phyloP scores from a whole-genome alignment of 1,284 basidiomycete genomes.

The Ceratobasidium papillatum region DNA sequence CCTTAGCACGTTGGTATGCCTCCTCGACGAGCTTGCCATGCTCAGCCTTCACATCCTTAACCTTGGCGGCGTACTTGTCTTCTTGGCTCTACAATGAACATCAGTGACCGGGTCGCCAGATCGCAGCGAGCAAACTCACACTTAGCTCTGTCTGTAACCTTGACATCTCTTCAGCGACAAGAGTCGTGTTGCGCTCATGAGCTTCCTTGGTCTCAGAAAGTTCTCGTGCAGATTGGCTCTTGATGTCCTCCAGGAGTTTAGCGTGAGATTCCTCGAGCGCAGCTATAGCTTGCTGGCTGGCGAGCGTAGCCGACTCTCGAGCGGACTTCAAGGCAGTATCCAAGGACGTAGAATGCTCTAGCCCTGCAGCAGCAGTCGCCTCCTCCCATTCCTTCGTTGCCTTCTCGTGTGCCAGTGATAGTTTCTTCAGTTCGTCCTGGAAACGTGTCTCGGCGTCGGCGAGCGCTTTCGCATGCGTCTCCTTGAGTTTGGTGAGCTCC shows the following conservation, averaged over 20 bases:
- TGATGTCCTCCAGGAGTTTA: constrained; percentile 47
- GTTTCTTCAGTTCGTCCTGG: constrained; percentile 58
- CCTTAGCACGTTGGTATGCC: constrained; percentile 80
- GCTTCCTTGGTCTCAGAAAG: constrained; percentile 43
- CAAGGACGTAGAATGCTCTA: constrained; percentile 55
- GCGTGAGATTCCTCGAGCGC: constrained; percentile 41
- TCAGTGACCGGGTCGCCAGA: constrained; percentile 18
- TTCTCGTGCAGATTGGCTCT: constrained; percentile 42
- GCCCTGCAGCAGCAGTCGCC: constrained; percentile 53
- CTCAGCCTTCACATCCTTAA: constrained; percentile 71
- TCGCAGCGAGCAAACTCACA: constrained; percentile 55
- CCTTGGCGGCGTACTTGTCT: constrained; percentile 68
- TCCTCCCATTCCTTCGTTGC: constrained; percentile 58
- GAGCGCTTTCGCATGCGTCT: constrained; percentile 56
- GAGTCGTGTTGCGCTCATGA: constrained; percentile 61
- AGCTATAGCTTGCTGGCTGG: constrained; percentile 38
- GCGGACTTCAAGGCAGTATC: constrained; percentile 59
- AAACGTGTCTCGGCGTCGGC: constrained; percentile 59
- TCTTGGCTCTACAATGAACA: constrained; percentile 65
- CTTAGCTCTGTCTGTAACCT: constrained; percentile 66
- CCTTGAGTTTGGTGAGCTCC: constrained; percentile 59
- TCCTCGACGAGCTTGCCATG: constrained; percentile 70
- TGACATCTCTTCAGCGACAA: constrained; percentile 67
- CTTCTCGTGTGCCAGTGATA: constrained; percentile 58
- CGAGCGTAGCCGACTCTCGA: constrained; percentile 51